Percentiles rank a stretch among this genome's conserved stretches.
Evolutionary conservation across 2,329 filamentous ascomycete genomes (phyloP).

Genomic region (Chaetomium sp.): DNA sequence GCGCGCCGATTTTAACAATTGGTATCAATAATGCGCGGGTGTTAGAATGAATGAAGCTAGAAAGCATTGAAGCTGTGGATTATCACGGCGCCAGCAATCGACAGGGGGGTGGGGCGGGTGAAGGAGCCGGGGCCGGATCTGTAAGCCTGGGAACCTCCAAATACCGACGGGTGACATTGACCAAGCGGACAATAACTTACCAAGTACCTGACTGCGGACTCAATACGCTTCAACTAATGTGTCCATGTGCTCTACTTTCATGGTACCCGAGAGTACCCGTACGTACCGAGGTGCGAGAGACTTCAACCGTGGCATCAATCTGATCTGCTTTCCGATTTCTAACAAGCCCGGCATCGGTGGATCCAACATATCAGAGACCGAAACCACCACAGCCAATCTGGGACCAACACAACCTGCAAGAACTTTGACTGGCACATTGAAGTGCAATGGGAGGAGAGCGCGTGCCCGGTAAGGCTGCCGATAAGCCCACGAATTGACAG

Average conservation of each 20-base stretch:
- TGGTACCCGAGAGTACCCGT: not conserved
- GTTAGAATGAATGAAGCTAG: constrained; percentile 6
- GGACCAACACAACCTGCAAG: not conserved
- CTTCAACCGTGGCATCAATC: not conserved
- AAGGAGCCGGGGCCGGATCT: not conserved
- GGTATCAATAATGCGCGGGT: constrained; percentile 18
- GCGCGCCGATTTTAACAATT: constrained; percentile 25
- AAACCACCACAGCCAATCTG: not conserved
- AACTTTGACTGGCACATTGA: not conserved
- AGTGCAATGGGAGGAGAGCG: not conserved
- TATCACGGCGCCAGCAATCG: constrained; percentile 16
- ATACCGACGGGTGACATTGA: not conserved
- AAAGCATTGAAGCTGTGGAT: constrained; percentile 3
- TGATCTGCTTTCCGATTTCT: not conserved
- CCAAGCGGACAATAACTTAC: not conserved
- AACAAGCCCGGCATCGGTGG: not conserved
- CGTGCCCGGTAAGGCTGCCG: not conserved
- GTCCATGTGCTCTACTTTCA: not conserved
- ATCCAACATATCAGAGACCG: not conserved
- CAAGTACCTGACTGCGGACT: no score
- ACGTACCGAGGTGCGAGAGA: no score
- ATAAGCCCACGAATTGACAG: not conserved
- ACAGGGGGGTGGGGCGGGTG: constrained; percentile 16
- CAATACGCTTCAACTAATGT: not conserved
- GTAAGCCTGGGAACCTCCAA: not conserved